Base-by-base conservation (phyloP, 192 early-diverging fungal genomes). In the Chytriomyces sp. region DNA sequence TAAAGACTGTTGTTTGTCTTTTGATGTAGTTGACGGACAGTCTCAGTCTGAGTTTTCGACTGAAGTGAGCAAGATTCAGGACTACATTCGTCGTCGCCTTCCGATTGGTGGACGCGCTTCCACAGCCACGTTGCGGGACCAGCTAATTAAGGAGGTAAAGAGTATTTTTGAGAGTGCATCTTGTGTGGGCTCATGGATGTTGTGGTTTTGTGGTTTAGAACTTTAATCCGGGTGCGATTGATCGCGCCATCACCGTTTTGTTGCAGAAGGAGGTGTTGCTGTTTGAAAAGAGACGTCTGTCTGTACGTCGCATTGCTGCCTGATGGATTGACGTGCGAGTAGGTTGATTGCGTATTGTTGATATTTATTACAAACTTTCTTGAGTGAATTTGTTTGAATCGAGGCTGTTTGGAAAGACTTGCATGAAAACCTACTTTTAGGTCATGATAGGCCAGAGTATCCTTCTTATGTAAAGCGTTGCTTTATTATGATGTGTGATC, bases 11-110 rank as follows among this genome's bases (percentile, higher is more conserved):
- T 28, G 28, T 22, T 33, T 19, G 61, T 30, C 37, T 52, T 75
- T 3, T 39, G 53, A 54, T 60, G 25, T 78, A 86, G 90, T 86
- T 28, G 90, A 95, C 63, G 97, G 95, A 56, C 80, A 93, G 75
- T 89, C 89, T 8, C 86, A 92, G 52, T 72, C 83, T 31, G 89
- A 94, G 32, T 82, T 96, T 34, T 84, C 86, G 49, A 77, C 81
- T 25, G 89, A 94, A 77, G 90, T 99, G 37, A 86, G 90, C 59
- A 74, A 85, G 32, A 87, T 95, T 31, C 94, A 97, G 82, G 86
- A 89, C 26, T 89, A 91, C 64, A 92, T 99, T 61, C 89, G 90
- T 57, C 81, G 87, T 37, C 91, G 97, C 32, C 73, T 99, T 59
- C 92, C 95, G 5, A 88, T 96, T 59, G 97, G 97, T 54, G 92